These are phyloP conservation scores for Tephrocybe sp. DNA, from an alignment of 768 basidiomycete species.

Conservation along the genomic window DNA sequence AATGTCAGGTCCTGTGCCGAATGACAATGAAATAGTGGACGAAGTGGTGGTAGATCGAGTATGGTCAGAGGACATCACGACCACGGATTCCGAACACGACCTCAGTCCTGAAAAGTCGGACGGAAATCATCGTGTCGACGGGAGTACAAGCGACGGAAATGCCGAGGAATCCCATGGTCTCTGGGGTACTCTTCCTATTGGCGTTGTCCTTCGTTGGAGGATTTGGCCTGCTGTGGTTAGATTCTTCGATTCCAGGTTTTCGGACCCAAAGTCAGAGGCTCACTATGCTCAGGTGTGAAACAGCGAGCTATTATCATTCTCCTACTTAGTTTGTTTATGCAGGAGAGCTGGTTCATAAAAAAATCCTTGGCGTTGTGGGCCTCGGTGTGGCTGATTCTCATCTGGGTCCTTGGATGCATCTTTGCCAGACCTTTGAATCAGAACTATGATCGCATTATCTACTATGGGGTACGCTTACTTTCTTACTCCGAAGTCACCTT, in stretches of 20 bases:
- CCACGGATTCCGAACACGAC: slow-evolving; percentile 53
- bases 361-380: slow-evolving; percentile 69
- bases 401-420: slow-evolving; percentile 64
- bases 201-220: slow-evolving; percentile 56
- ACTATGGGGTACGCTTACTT: slow-evolving; percentile 46
- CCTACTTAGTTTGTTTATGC: slow-evolving; percentile 14
- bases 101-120: slow-evolving; percentile 49
- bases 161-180: slow-evolving; percentile 36
- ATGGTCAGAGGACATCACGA: slow-evolving; percentile 63
- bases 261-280: slow-evolving; percentile 50
- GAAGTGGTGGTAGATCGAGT: slow-evolving; percentile 75
- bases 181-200: slow-evolving; percentile 29
- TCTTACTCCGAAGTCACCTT: background rate
- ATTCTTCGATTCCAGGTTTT: slow-evolving; percentile 63
- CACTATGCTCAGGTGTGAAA: slow-evolving; percentile 40
- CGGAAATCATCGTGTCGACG: slow-evolving; percentile 34
- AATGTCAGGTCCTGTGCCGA: slow-evolving; percentile 14
- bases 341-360: slow-evolving; percentile 74
- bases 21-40: slow-evolving; percentile 50
- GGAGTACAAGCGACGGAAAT: slow-evolving; percentile 32
- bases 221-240: slow-evolving; percentile 53
- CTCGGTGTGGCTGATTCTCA: slow-evolving; percentile 60
- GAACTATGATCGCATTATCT: slow-evolving; percentile 59
- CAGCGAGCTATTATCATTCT: background rate
- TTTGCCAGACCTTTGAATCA: slow-evolving; percentile 43